Conservation (phyloP, 306 rosid species). For the Casuarina cunninghamiana region DNA sequence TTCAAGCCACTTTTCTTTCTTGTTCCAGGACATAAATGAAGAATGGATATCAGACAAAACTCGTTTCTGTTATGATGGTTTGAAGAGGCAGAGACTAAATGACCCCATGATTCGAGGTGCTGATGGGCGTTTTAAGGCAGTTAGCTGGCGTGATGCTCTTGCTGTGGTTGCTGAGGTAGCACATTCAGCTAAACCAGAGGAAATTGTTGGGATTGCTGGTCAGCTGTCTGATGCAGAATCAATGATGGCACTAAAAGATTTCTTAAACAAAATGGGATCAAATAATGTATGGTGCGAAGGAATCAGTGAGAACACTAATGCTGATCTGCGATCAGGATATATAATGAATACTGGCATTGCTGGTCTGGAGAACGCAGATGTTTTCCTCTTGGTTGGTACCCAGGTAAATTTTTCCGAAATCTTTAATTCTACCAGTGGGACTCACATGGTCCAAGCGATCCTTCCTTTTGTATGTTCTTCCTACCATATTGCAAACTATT, state of each 20-base stretch:
- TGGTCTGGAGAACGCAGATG: conserved; percentile 94
- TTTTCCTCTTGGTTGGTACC: conserved; percentile 88
- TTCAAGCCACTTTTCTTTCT: not conserved
- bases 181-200: conserved; percentile 72
- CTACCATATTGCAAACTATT: not conserved
- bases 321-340: conserved; percentile 93
- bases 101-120: conserved; percentile 97
- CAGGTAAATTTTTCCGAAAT: conserved; percentile 58
- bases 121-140: conserved; percentile 90
- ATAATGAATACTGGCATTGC: conserved; percentile 82
- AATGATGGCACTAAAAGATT: conserved; percentile 92
- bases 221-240: conserved; percentile 96
- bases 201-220: conserved; percentile 91
- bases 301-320: conserved; percentile 62
- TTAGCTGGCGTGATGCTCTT: conserved; percentile 95
- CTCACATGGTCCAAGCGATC: conserved; percentile 7
- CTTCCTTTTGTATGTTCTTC: conserved; percentile 20
- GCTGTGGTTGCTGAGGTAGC: conserved; percentile 81
- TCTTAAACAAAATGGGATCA: conserved; percentile 84
- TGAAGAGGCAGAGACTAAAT: conserved; percentile 96
- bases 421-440: conserved; percentile 12
- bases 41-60: conserved; percentile 99
- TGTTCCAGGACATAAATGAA: conserved; percentile 86
- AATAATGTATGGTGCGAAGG: conserved; percentile 94
- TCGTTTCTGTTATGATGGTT: conserved; percentile 95